A percentile compares a stretch with the other conserved stretches of the same genome.
Conservation (phyloP, 164 flowering plant genomes). For the Vitis rupestris region DNA sequence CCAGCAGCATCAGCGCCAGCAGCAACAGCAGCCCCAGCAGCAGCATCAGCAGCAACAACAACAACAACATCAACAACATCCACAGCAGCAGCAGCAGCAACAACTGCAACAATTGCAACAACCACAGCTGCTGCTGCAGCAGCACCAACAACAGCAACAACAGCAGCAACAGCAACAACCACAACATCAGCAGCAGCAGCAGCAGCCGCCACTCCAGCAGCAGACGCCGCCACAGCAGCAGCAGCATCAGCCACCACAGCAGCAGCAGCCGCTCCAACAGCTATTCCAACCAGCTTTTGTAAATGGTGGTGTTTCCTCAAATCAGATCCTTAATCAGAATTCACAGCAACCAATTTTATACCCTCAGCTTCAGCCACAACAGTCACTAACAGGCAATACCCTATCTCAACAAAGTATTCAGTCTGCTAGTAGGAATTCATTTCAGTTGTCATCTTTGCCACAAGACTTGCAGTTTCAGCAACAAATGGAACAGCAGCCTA, state of each 20-base stretch:
- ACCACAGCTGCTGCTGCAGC: constrained; percentile 25
- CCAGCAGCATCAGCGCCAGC: constrained; percentile 28
- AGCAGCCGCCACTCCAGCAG: neutral
- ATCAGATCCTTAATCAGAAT: constrained; percentile 44
- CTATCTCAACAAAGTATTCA: constrained; percentile 43
- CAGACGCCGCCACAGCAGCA: constrained; percentile 17
- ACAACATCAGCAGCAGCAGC: constrained; percentile 1
- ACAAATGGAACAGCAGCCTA: constrained; percentile 54
- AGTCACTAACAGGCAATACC: constrained; percentile 33
- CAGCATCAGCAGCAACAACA: constrained; percentile 36
- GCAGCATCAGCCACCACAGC: constrained; percentile 13
- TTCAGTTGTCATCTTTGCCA: constrained; percentile 42
- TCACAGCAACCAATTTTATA: constrained; percentile 43
- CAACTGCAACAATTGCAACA: constrained; percentile 26
- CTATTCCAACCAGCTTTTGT: constrained; percentile 23
- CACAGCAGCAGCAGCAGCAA: constrained; percentile 25
- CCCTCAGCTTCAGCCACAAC: constrained; percentile 73
- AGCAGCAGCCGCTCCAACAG: constrained; percentile 32
- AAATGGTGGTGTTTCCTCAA: constrained; percentile 35
- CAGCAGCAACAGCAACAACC: constrained; percentile 9
- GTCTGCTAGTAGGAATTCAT: constrained; percentile 32
- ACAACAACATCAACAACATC: constrained; percentile 17
- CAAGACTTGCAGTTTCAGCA: constrained; percentile 70
- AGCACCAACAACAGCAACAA: constrained; percentile 21
- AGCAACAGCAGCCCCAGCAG: constrained; percentile 22